phyloP scores from a whole-genome alignment of 768 basidiomycete genomes.

The Phanerodontia chrysosporium region DNA sequence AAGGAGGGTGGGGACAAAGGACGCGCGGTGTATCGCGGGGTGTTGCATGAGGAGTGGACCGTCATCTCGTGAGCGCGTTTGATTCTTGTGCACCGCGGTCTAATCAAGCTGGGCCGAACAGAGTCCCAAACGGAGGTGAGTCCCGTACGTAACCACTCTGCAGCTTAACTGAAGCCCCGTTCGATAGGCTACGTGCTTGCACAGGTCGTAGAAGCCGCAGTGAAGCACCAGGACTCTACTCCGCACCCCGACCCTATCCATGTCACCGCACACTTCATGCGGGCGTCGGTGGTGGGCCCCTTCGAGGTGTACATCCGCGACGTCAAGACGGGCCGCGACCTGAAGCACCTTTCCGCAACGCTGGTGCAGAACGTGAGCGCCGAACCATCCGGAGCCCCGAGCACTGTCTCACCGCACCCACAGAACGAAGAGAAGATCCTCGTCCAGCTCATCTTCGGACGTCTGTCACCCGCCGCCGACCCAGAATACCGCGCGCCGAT shows the following conservation, averaged over 20 bases:
- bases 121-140: conserved; percentile 12
- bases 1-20: neutral
- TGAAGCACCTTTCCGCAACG: conserved; percentile 56
- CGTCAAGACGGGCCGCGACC: conserved; percentile 46
- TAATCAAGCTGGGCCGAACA: neutral
- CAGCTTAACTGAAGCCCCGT: neutral
- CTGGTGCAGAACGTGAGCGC: conserved; percentile 51
- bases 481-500: conserved; percentile 14
- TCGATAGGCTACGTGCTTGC: conserved; percentile 54
- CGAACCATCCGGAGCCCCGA: neutral
- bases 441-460: conserved; percentile 54
- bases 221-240: conserved; percentile 44
- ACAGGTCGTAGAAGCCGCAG: conserved; percentile 49
- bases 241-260: conserved; percentile 54
- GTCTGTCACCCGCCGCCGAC: conserved; percentile 30
- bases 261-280: conserved; percentile 56
- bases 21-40: conserved; percentile 5
- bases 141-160: neutral
- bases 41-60: conserved; percentile 6
- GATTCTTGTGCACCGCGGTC: neutral
- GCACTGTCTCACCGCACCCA: neutral
- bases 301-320: conserved; percentile 46
- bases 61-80: conserved; percentile 4
- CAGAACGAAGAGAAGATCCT: conserved; percentile 46
- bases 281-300: conserved; percentile 34